These are phyloP conservation scores for Abrus precatorius DNA, from an alignment of 306 rosid genomes.

Conservation along the genomic window DNA sequence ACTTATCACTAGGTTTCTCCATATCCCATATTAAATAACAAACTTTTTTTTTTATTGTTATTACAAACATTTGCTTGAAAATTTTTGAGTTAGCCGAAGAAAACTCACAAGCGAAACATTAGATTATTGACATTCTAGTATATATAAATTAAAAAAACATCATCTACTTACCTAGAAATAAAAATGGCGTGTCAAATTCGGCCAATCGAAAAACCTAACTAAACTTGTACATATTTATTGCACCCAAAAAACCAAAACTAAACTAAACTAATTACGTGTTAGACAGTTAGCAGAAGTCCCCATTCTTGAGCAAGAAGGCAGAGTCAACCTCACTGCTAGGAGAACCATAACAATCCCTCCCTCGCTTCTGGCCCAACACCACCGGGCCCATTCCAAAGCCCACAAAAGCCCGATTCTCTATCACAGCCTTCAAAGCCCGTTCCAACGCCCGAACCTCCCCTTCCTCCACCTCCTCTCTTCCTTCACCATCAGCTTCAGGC, in stretches of 20 bases:
- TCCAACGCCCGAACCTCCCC: conserved; percentile 60
- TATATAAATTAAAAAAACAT: not conserved
- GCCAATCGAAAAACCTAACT: not conserved
- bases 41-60: too few species aligned
- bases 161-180: not conserved
- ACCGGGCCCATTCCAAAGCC: conserved; percentile 51
- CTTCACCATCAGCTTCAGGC: conserved; percentile 45
- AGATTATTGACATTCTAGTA: not conserved
- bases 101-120: not conserved
- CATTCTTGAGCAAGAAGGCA: not conserved
- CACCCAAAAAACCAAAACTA: not conserved
- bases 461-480: conserved; percentile 16
- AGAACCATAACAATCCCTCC: conserved; percentile 49
- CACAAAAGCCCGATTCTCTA: conserved; percentile 72
- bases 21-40: too few species aligned
- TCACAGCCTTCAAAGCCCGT: conserved; percentile 83
- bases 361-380: conserved; percentile 64
- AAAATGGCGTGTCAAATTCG: not conserved
- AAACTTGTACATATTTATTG: not conserved
- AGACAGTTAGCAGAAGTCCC: not conserved
- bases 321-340: conserved; percentile 25
- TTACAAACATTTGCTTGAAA: not conserved
- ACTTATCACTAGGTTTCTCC: too few species aligned
- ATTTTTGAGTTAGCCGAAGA: not conserved
- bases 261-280: not conserved